Conservation (phyloP, 305 asterid genomes). For the Fraxinus greggii region DNA sequence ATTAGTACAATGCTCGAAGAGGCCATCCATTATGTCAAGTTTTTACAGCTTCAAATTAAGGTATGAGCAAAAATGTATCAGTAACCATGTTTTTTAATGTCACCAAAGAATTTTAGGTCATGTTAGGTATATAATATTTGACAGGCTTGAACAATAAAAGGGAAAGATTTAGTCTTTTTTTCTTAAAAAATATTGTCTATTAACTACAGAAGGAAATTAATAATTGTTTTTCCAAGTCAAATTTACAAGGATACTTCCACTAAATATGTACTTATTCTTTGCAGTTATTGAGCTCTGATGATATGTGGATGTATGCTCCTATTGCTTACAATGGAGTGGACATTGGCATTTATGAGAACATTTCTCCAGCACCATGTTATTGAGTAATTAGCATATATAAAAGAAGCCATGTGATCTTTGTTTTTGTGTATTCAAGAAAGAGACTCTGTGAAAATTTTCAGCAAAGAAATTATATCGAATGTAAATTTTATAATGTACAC, state of each 20-base stretch:
- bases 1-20: constrained; percentile 63
- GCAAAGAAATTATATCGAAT: background rate
- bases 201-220: background rate
- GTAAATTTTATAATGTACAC: background rate
- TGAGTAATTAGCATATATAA: background rate
- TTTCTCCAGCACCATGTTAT: constrained; percentile 19
- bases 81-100: background rate
- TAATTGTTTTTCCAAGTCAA: background rate
- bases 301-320: constrained; percentile 59
- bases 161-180: background rate
- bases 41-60: constrained; percentile 53
- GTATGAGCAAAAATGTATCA: constrained; percentile 16
- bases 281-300: constrained; percentile 56
- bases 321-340: constrained; percentile 49
- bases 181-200: too few relatives aligned
- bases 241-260: background rate
- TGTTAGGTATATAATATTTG: too few relatives aligned
- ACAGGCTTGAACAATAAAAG: background rate
- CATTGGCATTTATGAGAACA: constrained; percentile 30
- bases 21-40: constrained; percentile 50
- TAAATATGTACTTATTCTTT: background rate
- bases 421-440: background rate
- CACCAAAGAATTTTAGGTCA: background rate
- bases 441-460: background rate
- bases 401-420: background rate